Evolutionary conservation across 805 yeast genomes (phyloP), one percentile per base, ranked within the genome.

Genomic region (Vanderwaltozyma verrucispora): DNA sequence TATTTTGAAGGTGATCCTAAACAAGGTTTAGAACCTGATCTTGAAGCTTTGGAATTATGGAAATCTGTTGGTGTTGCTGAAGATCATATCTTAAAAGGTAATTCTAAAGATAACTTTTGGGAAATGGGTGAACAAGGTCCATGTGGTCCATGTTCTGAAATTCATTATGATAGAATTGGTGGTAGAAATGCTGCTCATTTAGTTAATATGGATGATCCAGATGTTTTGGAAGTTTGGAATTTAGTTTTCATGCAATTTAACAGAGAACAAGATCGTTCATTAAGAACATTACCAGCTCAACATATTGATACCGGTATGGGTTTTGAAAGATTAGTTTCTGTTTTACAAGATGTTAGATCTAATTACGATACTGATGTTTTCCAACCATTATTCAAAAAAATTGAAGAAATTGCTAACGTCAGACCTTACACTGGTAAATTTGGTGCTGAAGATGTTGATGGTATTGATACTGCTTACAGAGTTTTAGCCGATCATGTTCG

Each of bases 71-170:
- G 99, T 51, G 94, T 89, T 39, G 72, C 79, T 25, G 95, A 85
- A 49, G 88, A 80, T 59, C 97, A 87, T 59, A 89, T 92, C 50
- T 68, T 92, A 48, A 95, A 96, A 16, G 99, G 99, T 40, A 68
- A 78, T 49, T 83, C 79, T 37, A 69, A 77, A 56, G 99, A 92
- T 62, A 92, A 92, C 67, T 92, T 92, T 65, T 92, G 99, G 99
- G 99, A 92, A 69, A 92, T 92, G 99, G 99, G 99, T 53, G 99
- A 94, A 58, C 97, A 89, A 69, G 99, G 99, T 49, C 99, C 99
- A 34, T 92, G 99, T 70, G 99, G 99, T 45, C 99, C 99, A 36
- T 94, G 98, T 67, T 82, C 95, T 18, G 99, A 92, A 65, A 74
- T 92, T 50, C 99, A 92, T 64, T 92, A 86, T 62, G 99, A 92